Conservation (phyloP, 2,329 filamentous ascomycete genomes). For the Colletotrichum gloeosporioides region DNA sequence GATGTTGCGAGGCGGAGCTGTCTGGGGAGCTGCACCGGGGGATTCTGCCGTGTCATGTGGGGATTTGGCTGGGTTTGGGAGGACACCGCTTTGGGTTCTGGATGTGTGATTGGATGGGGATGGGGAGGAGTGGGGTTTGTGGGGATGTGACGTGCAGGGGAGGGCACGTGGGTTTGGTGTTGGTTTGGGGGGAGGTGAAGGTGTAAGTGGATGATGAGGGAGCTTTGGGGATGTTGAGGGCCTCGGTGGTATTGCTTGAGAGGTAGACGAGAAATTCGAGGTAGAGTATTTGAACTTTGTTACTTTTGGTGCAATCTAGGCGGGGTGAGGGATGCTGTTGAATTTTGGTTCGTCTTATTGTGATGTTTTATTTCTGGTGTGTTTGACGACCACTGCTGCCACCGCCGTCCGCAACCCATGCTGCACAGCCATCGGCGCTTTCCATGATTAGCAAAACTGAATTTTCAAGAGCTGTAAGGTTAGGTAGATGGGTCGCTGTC, state of each 20-base stretch:
- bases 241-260: neutral
- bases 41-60: constrained; percentile 9
- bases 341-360: accelerated
- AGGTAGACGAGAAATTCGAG: accelerated
- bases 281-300: neutral
- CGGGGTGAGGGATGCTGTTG: neutral
- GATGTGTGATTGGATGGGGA: neutral
- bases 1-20: neutral
- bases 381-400: no score
- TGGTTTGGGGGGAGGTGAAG: neutral
- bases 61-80: neutral
- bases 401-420: no score
- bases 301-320: no score
- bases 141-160: neutral
- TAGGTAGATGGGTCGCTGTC: no score
- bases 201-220: neutral
- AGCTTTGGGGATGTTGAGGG: neutral
- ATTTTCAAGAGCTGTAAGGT: no score
- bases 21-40: neutral
- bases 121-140: neutral
- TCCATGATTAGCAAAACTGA: no score
- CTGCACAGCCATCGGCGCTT: no score
- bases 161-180: neutral
- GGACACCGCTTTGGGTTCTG: neutral
- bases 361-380: neutral